Percentiles rank a stretch among this genome's conserved stretches.
These are phyloP conservation scores for Aechmea fasciata DNA, from an alignment of 176 grass and related monocot species.

Conservation along the genomic window DNA sequence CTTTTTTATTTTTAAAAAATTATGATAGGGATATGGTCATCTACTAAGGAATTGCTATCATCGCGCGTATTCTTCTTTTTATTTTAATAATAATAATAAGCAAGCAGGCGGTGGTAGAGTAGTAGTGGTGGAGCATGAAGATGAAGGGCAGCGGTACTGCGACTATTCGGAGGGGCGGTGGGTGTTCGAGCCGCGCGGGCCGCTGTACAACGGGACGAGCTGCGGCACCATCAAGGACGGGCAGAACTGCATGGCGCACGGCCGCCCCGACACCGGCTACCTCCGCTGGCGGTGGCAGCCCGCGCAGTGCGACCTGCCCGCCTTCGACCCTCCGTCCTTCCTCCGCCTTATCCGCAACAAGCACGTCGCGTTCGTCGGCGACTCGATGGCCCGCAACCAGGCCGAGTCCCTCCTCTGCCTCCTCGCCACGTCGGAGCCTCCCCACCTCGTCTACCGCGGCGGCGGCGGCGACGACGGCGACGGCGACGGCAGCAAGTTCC, in stretches of 20 bases:
- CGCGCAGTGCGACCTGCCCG: conserved; percentile 36
- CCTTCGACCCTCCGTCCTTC: conserved; percentile 47
- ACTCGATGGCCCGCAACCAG: conserved; percentile 86
- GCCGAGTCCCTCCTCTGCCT: conserved; percentile 72
- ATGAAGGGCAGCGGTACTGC: conserved; percentile 15
- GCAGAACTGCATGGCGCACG: conserved; percentile 87
- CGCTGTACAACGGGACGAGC: conserved; percentile 47
- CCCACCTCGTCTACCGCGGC: conserved; percentile 33
- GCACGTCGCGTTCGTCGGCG: conserved; percentile 72
- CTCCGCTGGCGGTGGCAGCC: conserved; percentile 73
- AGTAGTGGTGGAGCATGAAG: background rate
- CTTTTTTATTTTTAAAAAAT: too few relatives aligned
- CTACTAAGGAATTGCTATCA: too few relatives aligned
- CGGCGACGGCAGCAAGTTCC: conserved; percentile 42
- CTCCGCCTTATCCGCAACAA: conserved; percentile 39
- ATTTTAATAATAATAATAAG: too few relatives aligned
- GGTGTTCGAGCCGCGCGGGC: conserved; percentile 37
- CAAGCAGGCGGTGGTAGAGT: too few relatives aligned
- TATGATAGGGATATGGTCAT: too few relatives aligned
- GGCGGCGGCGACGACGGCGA: background rate
- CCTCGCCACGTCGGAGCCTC: conserved; percentile 30
- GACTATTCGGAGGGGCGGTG: conserved; percentile 62
- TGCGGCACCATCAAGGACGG: conserved; percentile 73
- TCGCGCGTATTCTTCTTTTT: too few relatives aligned
- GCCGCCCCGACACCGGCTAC: conserved; percentile 73